phyloP scores from a whole-genome alignment of 192 early-diverging fungal species.

The Bifiguratus adelaidae region DNA sequence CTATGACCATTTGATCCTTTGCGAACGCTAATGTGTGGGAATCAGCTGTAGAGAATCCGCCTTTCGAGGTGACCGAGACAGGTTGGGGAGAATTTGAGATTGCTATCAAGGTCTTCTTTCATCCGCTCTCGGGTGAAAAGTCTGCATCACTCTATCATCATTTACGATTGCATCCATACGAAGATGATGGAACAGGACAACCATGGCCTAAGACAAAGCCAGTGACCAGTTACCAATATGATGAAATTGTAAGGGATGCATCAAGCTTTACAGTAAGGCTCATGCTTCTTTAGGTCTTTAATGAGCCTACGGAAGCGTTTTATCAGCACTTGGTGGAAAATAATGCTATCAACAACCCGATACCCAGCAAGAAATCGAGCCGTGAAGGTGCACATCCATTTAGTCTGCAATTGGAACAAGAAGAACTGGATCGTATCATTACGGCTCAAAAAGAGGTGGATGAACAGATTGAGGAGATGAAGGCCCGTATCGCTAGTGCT shows the following conservation, averaged over 20 bases:
- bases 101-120: conserved; percentile 83
- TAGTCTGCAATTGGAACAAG: conserved; percentile 17
- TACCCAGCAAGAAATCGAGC: conserved; percentile 17
- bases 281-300: conserved; percentile 17
- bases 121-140: conserved; percentile 64
- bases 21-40: neutral
- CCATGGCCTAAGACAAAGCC: conserved; percentile 47
- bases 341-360: conserved; percentile 9
- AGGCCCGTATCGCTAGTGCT: conserved; percentile 6
- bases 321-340: conserved; percentile 16
- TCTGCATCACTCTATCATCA: conserved; percentile 79
- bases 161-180: conserved; percentile 81
- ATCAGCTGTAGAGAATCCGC: conserved; percentile 64
- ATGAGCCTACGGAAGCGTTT: conserved; percentile 24
- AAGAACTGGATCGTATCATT: conserved; percentile 19
- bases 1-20: neutral
- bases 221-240: conserved; percentile 66
- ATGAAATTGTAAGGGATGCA: conserved; percentile 59
- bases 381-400: conserved; percentile 13
- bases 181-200: conserved; percentile 51
- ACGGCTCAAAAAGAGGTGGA: conserved; percentile 19
- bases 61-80: conserved; percentile 89
- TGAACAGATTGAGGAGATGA: conserved; percentile 10
- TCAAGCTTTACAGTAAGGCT: neutral
- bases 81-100: conserved; percentile 99